These are phyloP conservation scores for Pseudocercospora fuligena DNA, from an alignment of 2,329 filamentous ascomycete species.

Conservation along the genomic window DNA sequence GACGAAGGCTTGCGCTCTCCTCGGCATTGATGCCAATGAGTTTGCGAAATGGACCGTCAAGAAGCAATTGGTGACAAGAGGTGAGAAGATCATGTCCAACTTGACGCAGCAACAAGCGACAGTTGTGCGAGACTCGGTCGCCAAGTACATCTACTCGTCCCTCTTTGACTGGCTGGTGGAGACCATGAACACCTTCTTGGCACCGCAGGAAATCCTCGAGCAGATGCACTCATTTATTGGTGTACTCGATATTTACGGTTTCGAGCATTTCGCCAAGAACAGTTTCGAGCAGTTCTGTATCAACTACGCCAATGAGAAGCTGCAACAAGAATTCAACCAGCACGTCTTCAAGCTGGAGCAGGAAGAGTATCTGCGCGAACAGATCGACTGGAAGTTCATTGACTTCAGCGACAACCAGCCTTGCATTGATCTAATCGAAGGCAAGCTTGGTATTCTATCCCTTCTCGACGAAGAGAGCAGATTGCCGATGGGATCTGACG, in stretches of 20 bases:
- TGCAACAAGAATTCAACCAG: slow-evolving; percentile 99
- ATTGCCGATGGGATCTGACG: slow-evolving; percentile 94
- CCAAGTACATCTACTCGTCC: slow-evolving; percentile 98
- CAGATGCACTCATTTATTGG: slow-evolving; percentile 91
- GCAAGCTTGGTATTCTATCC: slow-evolving; percentile 89
- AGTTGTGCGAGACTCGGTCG: slow-evolving; percentile 94
- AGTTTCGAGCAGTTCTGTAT: slow-evolving; percentile 99
- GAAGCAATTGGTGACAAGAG: slow-evolving; percentile 94
- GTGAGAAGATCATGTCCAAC: slow-evolving; percentile 97
- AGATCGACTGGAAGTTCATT: slow-evolving; percentile 99
- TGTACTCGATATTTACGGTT: slow-evolving; percentile 98
- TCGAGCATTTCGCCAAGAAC: slow-evolving; percentile 99
- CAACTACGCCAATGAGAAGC: slow-evolving; percentile 99
- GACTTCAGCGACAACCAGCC: slow-evolving; percentile 99
- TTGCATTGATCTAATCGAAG: slow-evolving; percentile 97
- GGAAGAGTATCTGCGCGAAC: slow-evolving; percentile 92
- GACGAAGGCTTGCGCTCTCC: slow-evolving; percentile 77
- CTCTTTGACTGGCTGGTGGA: slow-evolving; percentile 99
- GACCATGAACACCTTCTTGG: slow-evolving; percentile 87
- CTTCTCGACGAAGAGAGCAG: slow-evolving; percentile 95
- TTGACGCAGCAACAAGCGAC: slow-evolving; percentile 89
- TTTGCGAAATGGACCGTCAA: slow-evolving; percentile 99
- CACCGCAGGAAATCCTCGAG: slow-evolving; percentile 82
- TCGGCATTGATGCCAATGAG: slow-evolving; percentile 82
- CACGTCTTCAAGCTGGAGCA: slow-evolving; percentile 99